Conservation (phyloP, 768 basidiomycete genomes). For the Mycena floridula region DNA sequence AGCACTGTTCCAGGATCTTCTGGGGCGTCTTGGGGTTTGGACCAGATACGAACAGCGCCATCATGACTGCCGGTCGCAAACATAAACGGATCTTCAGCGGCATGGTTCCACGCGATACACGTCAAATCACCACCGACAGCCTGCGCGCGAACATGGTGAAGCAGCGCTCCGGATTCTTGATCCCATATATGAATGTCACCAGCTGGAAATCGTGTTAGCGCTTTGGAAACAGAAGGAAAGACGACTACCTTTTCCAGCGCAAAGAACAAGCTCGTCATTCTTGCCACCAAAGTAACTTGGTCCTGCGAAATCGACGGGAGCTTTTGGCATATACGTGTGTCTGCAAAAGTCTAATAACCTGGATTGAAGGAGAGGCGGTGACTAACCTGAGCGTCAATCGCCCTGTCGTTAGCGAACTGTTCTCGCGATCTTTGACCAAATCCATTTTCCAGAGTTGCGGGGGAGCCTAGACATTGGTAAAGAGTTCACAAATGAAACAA, state of each 20-base stretch:
- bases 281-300: slow-evolving; percentile 80
- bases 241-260: slow-evolving; percentile 68
- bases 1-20: neutral
- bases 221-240: neutral
- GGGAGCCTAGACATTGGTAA: slow-evolving; percentile 28
- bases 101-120: slow-evolving; percentile 76
- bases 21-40: slow-evolving; percentile 24
- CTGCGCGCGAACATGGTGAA: slow-evolving; percentile 66
- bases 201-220: slow-evolving; percentile 32
- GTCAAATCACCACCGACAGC: slow-evolving; percentile 65
- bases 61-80: slow-evolving; percentile 77
- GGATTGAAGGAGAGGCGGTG: neutral
- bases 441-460: slow-evolving; percentile 53
- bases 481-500: neutral
- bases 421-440: slow-evolving; percentile 30
- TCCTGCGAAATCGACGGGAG: slow-evolving; percentile 67
- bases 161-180: slow-evolving; percentile 64
- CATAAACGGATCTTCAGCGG: slow-evolving; percentile 59
- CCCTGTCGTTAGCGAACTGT: neutral
- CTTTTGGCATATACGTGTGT: slow-evolving; percentile 72
- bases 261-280: slow-evolving; percentile 72
- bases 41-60: slow-evolving; percentile 72
- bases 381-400: slow-evolving; percentile 6
- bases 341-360: slow-evolving; percentile 15
- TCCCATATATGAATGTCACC: slow-evolving; percentile 88